Evolutionary conservation across 2,329 filamentous ascomycete genomes (phyloP).

Genomic region (Cylindrodendrum hubeiense): DNA sequence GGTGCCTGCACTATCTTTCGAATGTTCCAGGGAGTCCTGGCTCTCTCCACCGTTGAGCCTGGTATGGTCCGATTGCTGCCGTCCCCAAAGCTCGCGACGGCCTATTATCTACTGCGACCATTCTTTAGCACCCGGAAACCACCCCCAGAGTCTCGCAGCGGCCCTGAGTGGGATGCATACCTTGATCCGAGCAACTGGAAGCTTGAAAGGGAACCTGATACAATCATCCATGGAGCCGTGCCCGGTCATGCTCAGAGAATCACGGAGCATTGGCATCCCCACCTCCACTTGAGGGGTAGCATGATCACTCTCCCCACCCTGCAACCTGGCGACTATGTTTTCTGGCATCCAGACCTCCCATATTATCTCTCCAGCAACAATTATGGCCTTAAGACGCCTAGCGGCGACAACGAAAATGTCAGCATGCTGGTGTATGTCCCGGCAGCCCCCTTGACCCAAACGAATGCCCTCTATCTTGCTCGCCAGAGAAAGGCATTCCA

Average conservation of each 20-base stretch:
- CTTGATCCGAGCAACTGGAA: conserved; percentile 60
- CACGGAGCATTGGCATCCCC: conserved; percentile 69
- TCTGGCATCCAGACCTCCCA: conserved; percentile 70
- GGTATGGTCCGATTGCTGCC: conserved; percentile 80
- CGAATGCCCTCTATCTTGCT: conserved; percentile 68
- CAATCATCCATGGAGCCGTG: conserved; percentile 69
- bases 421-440: conserved; percentile 68
- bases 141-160: conserved; percentile 54
- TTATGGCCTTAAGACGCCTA: conserved; percentile 46
- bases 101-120: conserved; percentile 78
- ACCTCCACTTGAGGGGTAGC: conserved; percentile 64
- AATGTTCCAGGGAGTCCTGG: conserved; percentile 70
- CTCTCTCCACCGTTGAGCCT: conserved; percentile 68
- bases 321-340: conserved; percentile 68
- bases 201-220: conserved; percentile 63
- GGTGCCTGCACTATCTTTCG: conserved; percentile 70
- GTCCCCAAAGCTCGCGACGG: conserved; percentile 79
- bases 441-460: conserved; percentile 68
- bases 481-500: conserved; percentile 69
- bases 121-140: conserved; percentile 63
- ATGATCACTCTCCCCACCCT: conserved; percentile 68
- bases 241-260: conserved; percentile 70
- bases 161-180: conserved; percentile 63
- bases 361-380: conserved; percentile 65
- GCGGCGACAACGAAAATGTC: conserved; percentile 46